Conservation (phyloP, 352 stramenopile species). For the Elongisporangium undulatum region DNA sequence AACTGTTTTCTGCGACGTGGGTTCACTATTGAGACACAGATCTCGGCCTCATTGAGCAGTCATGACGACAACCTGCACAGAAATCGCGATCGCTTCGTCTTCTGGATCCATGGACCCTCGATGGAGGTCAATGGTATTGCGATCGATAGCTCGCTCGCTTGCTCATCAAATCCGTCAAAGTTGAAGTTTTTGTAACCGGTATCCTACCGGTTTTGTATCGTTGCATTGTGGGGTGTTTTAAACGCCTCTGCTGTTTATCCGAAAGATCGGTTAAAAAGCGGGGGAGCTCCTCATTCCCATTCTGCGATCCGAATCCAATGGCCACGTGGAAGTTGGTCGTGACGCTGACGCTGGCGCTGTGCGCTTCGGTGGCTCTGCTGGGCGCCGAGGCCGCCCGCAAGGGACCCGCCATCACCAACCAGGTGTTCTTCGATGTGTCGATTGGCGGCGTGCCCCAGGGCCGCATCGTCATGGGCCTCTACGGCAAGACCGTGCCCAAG, state of each 20-base stretch:
- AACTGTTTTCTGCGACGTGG: too few species aligned
- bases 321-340: constrained; percentile 45
- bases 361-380: constrained; percentile 29
- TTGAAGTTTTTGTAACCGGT: background rate
- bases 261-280: background rate
- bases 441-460: constrained; percentile 88
- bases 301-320: constrained; percentile 20
- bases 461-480: constrained; percentile 82
- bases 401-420: constrained; percentile 80
- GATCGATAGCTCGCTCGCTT: too few species aligned
- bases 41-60: too few species aligned
- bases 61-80: too few species aligned
- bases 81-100: too few species aligned
- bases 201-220: background rate
- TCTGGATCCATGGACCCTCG: too few species aligned
- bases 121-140: too few species aligned
- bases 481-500: constrained; percentile 85
- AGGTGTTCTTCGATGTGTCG: constrained; percentile 96
- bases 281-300: background rate
- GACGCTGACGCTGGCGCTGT: constrained; percentile 29
- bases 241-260: background rate
- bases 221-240: background rate
- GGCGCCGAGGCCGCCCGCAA: constrained; percentile 27
- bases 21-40: too few species aligned
- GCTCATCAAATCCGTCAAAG: too few species aligned